These are phyloP conservation scores for Alternaria burnsii DNA, from an alignment of 2,329 filamentous ascomycete species.

Conservation along the genomic window DNA sequence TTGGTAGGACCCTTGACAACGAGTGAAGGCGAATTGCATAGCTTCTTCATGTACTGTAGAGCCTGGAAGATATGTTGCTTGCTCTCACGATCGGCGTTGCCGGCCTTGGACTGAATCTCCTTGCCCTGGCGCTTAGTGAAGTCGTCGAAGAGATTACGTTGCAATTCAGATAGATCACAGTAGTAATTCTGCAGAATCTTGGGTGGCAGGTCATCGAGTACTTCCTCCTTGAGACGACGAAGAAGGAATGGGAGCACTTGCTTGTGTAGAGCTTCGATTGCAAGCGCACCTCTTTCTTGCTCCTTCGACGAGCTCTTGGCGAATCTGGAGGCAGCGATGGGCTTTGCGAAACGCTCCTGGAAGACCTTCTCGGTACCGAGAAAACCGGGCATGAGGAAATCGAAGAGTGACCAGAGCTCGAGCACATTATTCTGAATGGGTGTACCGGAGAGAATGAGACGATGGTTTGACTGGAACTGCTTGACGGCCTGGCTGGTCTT, in stretches of 20 bases:
- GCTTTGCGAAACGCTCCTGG: slow-evolving; percentile 91
- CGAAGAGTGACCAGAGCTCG: slow-evolving; percentile 96
- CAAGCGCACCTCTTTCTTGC: slow-evolving; percentile 93
- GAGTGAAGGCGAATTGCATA: slow-evolving; percentile 96
- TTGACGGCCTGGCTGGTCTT: slow-evolving; percentile 96
- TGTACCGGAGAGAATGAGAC: slow-evolving; percentile 93
- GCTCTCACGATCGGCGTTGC: slow-evolving; percentile 81
- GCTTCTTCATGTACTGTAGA: slow-evolving; percentile 98
- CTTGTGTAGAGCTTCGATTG: slow-evolving; percentile 98
- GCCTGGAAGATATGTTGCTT: slow-evolving; percentile 99
- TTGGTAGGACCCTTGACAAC: slow-evolving; percentile 90
- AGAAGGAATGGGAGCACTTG: slow-evolving; percentile 96
- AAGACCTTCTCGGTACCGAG: slow-evolving; percentile 97
- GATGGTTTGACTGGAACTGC: slow-evolving; percentile 86
- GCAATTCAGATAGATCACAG: slow-evolving; percentile 93
- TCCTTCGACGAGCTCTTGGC: slow-evolving; percentile 98
- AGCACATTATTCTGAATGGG: slow-evolving; percentile 98
- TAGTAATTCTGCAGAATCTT: slow-evolving; percentile 99
- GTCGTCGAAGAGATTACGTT: slow-evolving; percentile 94
- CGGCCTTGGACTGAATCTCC: slow-evolving; percentile 83
- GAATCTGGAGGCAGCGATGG: slow-evolving; percentile 91
- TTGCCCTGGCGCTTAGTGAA: slow-evolving; percentile 94
- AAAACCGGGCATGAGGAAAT: slow-evolving; percentile 99
- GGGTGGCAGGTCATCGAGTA: slow-evolving; percentile 91
- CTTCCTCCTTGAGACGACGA: slow-evolving; percentile 95